Conservation (phyloP, 148 eudicot genomes). For the Cornus kousa region DNA sequence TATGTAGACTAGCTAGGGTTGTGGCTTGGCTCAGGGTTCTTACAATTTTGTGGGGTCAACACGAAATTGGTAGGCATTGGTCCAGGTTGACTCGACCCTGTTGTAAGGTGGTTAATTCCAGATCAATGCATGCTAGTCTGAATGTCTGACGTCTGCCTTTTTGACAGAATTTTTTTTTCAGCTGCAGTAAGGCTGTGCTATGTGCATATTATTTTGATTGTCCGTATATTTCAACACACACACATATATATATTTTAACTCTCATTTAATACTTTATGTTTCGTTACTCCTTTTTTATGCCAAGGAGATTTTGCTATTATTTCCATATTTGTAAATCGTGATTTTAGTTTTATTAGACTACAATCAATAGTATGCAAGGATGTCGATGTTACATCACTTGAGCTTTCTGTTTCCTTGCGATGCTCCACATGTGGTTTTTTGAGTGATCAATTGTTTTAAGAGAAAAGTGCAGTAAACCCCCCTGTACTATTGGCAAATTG, state of each 20-base stretch:
- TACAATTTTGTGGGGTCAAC: neutral
- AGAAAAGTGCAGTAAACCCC: too few species aligned
- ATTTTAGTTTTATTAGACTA: too few species aligned
- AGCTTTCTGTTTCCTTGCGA: neutral
- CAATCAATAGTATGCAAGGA: too few species aligned
- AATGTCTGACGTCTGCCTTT: too few species aligned
- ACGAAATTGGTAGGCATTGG: neutral
- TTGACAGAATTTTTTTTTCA: too few species aligned
- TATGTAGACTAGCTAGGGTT: neutral
- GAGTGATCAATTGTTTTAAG: neutral
- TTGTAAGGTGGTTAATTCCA: neutral
- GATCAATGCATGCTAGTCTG: neutral
- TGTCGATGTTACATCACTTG: neutral
- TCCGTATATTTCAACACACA: too few species aligned
- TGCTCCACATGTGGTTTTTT: neutral
- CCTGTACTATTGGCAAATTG: too few species aligned
- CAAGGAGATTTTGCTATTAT: neutral
- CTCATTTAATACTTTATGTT: neutral
- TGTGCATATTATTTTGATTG: too few species aligned
- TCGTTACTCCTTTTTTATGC: neutral
- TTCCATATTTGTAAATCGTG: neutral
- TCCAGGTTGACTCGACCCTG: neutral
- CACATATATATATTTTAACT: too few species aligned
- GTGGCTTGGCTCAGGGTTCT: neutral
- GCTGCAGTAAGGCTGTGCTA: too few species aligned